phyloP scores from a whole-genome alignment of 768 basidiomycete species.

The Tylopilus cervinicoccineus region DNA sequence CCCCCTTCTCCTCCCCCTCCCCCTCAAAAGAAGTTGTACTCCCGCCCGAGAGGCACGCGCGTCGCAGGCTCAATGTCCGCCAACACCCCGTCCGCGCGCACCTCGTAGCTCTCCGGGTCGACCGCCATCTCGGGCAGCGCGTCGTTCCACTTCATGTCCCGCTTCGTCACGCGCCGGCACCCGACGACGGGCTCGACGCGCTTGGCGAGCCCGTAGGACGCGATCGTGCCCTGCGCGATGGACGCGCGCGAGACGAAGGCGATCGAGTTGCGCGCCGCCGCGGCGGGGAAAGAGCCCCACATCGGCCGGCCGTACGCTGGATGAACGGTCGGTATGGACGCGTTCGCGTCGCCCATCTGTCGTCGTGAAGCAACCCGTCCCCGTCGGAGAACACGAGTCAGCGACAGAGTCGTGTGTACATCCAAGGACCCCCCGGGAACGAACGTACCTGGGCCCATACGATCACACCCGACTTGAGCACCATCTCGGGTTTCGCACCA shows the following conservation, averaged over 20 bases:
- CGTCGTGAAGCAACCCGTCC: too few species aligned
- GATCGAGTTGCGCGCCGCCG: slow-evolving; percentile 82
- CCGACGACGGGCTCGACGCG: slow-evolving; percentile 67
- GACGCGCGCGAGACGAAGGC: slow-evolving; percentile 82
- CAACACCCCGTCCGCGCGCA: slow-evolving; percentile 71
- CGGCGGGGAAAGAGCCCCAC: slow-evolving; percentile 82
- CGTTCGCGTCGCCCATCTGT: slow-evolving; percentile 98
- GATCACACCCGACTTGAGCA: slow-evolving; percentile 93
- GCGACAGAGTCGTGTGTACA: too few species aligned
- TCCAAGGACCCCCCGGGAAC: too few species aligned
- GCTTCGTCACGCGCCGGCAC: slow-evolving; percentile 76
- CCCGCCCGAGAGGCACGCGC: slow-evolving; percentile 60
- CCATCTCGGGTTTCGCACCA: slow-evolving; percentile 89
- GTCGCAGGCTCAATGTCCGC: slow-evolving; percentile 75
- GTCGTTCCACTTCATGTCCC: slow-evolving; percentile 93
- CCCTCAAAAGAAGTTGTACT: slow-evolving; percentile 78
- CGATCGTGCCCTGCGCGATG: slow-evolving; percentile 53
- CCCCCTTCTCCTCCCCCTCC: too few species aligned
- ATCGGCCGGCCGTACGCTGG: slow-evolving; percentile 84
- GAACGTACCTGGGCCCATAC: slow-evolving; percentile 75
- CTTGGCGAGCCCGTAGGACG: slow-evolving; percentile 68
- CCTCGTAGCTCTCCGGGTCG: slow-evolving; percentile 90
- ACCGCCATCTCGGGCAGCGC: slow-evolving; percentile 79
- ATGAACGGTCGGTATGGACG: slow-evolving; percentile 93
- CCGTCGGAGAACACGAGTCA: too few species aligned